Base-by-base conservation (phyloP, 2,329 filamentous ascomycete species). In the Fusarium mangiferae region DNA sequence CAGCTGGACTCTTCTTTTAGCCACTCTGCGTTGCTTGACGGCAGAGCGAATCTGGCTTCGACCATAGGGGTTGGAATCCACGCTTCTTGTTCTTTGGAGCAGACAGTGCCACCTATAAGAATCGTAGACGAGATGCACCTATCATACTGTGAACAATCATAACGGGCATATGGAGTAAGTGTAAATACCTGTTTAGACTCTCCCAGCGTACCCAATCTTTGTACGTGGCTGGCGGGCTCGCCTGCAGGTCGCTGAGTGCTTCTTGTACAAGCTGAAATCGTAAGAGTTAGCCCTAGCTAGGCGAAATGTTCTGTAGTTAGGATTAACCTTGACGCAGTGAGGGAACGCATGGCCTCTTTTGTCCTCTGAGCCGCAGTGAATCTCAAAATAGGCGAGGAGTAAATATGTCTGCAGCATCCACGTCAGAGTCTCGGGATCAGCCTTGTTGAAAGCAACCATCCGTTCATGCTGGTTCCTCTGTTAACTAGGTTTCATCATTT, bases 341-440 rank as follows among this genome's bases (percentile, higher is more conserved):
- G 44, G 44, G 22, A 46, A 46, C 26, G 44, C 44, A 15, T 46
- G 44, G 12, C 28, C 36, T 52, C 35, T 38, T 14, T 61, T 61
- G 36, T 45, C 57, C 12, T 61, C 57, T 20, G 41, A 33, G 11
- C 45, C 36, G 45, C 57, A 52, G 41, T 61, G 57, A 30, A 52
- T 61, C 28, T 61, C 45, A 22, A 52, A 61, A 51, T 61, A 61
- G 18, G 35, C 48, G 44, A 60, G 28, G 35, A 60, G 57, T 9
- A 60, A 51, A 35, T 60, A 60, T 28, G 57, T 60, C 45, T 60
- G 57, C 14, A 60, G 35, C 57, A 60, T 48, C 57, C 57, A 60
- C 20, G 57, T 41, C 10, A 60, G 14, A 38, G 45, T 44, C 36
- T 51, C 57, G 18, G 44, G 44, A 17, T 46, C 44, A 7, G n/a